Evolutionary conservation across 192 early-diverging fungal genomes (phyloP).

Genomic region (Gigaspora rosea): DNA sequence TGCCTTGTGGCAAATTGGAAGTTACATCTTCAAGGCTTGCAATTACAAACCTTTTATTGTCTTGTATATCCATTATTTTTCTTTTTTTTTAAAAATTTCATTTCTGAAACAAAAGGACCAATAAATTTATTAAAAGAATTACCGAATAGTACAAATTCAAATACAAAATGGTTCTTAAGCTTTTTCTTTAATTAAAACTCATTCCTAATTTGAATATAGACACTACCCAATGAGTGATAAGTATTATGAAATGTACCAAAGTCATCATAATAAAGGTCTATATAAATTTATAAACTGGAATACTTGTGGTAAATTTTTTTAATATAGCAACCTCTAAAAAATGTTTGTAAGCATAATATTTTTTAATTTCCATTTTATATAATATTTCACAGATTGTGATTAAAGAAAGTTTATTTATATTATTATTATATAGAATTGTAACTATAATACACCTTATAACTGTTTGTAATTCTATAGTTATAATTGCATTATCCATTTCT

Average conservation of each 20-base stretch:
- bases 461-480: too few species aligned
- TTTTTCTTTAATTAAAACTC: neutral
- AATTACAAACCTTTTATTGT: neutral
- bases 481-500: too few species aligned
- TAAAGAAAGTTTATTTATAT: neutral
- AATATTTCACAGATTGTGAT: neutral
- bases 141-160: neutral
- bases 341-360: neutral
- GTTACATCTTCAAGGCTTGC: neutral
- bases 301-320: too few species aligned
- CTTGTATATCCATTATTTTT: neutral
- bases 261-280: constrained; percentile 5
- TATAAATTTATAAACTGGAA: neutral
- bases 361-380: neutral
- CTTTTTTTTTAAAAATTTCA: neutral
- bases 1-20: neutral
- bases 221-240: neutral
- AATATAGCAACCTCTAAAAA: neutral
- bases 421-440: neutral
- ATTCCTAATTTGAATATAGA: constrained; percentile 2
- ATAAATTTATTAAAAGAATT: neutral
- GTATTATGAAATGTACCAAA: neutral
- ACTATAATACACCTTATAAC: too few species aligned
- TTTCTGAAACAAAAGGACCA: neutral
- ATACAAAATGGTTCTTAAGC: neutral